Evolutionary conservation across 2,329 filamentous ascomycete species (phyloP), one percentile per base, ranked within the genome.

Genomic region (Colletotrichum sp.): DNA sequence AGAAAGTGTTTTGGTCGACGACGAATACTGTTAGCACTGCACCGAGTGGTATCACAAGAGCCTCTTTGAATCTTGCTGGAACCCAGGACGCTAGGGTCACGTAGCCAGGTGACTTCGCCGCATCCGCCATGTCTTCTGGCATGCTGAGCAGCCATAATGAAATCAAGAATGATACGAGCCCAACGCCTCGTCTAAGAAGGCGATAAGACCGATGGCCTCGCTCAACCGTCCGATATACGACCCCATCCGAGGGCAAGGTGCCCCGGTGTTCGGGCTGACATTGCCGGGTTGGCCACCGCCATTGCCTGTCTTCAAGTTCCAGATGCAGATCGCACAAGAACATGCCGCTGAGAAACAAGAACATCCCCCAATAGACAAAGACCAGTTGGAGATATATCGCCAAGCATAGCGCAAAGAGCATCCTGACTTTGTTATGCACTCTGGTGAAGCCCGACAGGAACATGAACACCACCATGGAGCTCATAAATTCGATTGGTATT

Each of bases 401-500:
- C 11, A 64, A 16, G 61, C 61, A 13, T 24, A 64, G 24, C 9
- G 61, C 61, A 13, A 64, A 64, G 61, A 64, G 61, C 61, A 64
- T 64, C 16, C 61, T 64, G 38, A 64, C 38, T 51, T 21, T 64
- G 18, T 64, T 64, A 18, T 51, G 61, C 16, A 34, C 61, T 51
- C 38, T 51, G 18, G 87, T 86, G 9, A 87, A 85, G 27, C 84
- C 89, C 6, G 90, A 70, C 29, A 90, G 79, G 27, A 85, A 83
- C 12, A 91, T 81, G 80, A 91, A 91, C 13, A 91, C 84, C 70
- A 89, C 84, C 79, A 92, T 86, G 5, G 88, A 90, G 79, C 87
- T 88, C 71, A 87, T 84, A 77, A 90, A 91, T 79, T 92, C 90
- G 61, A 91, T 85, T 4, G 90, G 90, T 36, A 92, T 91, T 5